A percentile compares a stretch with the other conserved stretches of the same genome.
These are phyloP conservation scores for Akanthomyces uredinophilus DNA, from an alignment of 2,329 filamentous ascomycete species.

Conservation along the genomic window DNA sequence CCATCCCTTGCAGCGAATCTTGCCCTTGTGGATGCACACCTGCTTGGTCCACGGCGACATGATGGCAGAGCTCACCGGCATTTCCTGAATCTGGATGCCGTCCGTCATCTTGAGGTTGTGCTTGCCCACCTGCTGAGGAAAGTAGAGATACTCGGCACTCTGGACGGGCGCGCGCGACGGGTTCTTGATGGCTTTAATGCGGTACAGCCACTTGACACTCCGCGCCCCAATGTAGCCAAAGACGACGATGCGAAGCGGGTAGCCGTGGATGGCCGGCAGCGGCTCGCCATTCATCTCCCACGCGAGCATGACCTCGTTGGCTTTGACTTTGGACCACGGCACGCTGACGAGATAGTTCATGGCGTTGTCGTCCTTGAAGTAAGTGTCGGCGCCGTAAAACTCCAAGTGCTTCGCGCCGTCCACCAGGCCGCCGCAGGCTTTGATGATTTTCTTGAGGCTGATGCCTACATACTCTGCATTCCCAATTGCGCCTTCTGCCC, in stretches of 20 bases:
- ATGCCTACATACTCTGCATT: slow-evolving; percentile 60
- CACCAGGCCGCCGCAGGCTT: slow-evolving; percentile 58
- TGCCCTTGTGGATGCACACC: slow-evolving; percentile 55
- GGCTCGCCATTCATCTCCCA: slow-evolving; percentile 69
- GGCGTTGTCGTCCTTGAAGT: slow-evolving; percentile 62
- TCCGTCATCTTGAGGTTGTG: slow-evolving; percentile 56
- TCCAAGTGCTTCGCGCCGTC: slow-evolving; percentile 57
- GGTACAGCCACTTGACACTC: slow-evolving; percentile 59
- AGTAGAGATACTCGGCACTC: slow-evolving; percentile 63
- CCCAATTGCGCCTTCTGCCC: slow-evolving; percentile 64
- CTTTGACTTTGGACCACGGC: slow-evolving; percentile 62
- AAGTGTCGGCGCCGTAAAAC: slow-evolving; percentile 65
- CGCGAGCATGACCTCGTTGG: slow-evolving; percentile 60
- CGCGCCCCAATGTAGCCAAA: slow-evolving; percentile 63
- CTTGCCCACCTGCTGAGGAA: slow-evolving; percentile 62
- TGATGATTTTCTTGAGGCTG: slow-evolving; percentile 64
- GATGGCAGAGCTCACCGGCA: slow-evolving; percentile 64
- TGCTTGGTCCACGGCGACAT: slow-evolving; percentile 59
- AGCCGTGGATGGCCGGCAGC: slow-evolving; percentile 58
- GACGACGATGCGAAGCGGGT: slow-evolving; percentile 56
- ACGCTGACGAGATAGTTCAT: slow-evolving; percentile 65
- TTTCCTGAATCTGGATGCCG: slow-evolving; percentile 65
- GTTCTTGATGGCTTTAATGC: slow-evolving; percentile 54
- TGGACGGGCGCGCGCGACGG: slow-evolving; percentile 58
- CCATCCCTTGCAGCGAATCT: slow-evolving; percentile 53